These are phyloP conservation scores for Picochlorum costavermella DNA, from an alignment of 139 green algal genomes.

Conservation along the genomic window DNA sequence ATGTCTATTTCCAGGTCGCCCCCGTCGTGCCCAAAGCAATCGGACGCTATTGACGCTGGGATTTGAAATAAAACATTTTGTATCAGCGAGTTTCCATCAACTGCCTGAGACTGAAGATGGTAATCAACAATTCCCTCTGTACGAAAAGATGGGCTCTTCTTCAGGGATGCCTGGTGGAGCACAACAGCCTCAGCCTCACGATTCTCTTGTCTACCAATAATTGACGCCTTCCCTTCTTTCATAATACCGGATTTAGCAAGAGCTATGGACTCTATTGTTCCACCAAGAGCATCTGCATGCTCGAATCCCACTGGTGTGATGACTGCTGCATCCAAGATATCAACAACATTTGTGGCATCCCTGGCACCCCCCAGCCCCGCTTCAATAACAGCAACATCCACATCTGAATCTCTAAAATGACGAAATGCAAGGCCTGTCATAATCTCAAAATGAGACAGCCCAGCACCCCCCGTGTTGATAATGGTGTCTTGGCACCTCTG, in stretches of 20 bases:
- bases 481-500: constrained; percentile 1
- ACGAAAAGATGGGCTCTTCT: not conserved
- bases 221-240: constrained; percentile 43
- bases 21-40: not conserved
- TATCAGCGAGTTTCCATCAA: not conserved
- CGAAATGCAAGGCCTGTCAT: constrained; percentile 65
- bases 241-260: constrained; percentile 74
- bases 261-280: constrained; percentile 51
- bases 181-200: constrained; percentile 31
- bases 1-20: constrained; percentile 13
- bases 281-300: constrained; percentile 63
- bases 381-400: constrained; percentile 74
- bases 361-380: constrained; percentile 65
- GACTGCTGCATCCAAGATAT: constrained; percentile 19
- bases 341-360: constrained; percentile 82
- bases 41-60: not conserved
- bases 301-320: constrained; percentile 45
- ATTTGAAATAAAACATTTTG: not conserved
- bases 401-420: constrained; percentile 51
- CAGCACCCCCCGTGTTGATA: constrained; percentile 5
- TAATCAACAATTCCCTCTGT: not conserved
- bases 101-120: not conserved
- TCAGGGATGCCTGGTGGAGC: constrained; percentile 8
- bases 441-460: constrained; percentile 75
- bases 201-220: constrained; percentile 54